Evolutionary conservation across 768 basidiomycete species (phyloP).

Genomic region (Roridomyces roridus): DNA sequence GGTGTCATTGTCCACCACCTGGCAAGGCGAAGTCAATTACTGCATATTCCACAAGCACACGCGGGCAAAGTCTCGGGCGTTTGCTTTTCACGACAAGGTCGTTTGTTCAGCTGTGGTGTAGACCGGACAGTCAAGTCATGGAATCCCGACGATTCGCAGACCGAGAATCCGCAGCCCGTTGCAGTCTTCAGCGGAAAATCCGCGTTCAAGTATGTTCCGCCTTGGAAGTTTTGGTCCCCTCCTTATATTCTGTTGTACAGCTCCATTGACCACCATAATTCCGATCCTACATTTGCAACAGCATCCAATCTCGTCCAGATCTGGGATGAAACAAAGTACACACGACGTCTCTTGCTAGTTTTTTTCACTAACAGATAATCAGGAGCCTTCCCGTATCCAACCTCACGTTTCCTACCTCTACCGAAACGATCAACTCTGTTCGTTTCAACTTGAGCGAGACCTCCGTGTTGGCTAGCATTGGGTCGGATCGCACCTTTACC

Average conservation of each 20-base stretch:
- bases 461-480: constrained; percentile 93
- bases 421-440: constrained; percentile 87
- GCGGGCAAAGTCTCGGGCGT: constrained; percentile 87
- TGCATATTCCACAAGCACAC: constrained; percentile 73
- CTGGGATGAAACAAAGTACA: constrained; percentile 98
- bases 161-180: constrained; percentile 56
- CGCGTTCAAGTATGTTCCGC: constrained; percentile 80
- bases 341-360: neutral
- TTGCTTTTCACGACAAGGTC: constrained; percentile 69
- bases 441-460: constrained; percentile 95
- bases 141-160: constrained; percentile 47
- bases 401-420: constrained; percentile 84
- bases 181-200: constrained; percentile 85
- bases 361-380: constrained; percentile 10
- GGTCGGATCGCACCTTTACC: constrained; percentile 94
- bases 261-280: constrained; percentile 92
- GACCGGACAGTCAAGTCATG: constrained; percentile 87
- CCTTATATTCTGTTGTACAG: constrained; percentile 45
- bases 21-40: constrained; percentile 56
- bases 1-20: constrained; percentile 89
- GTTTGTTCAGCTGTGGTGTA: constrained; percentile 79
- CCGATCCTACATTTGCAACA: constrained; percentile 90
- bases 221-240: neutral
- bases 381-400: constrained; percentile 89
- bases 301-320: constrained; percentile 93